These are phyloP conservation scores for Hanseniaspora gamundiae DNA, from an alignment of 1,139 yeast species.

Conservation along the genomic window DNA sequence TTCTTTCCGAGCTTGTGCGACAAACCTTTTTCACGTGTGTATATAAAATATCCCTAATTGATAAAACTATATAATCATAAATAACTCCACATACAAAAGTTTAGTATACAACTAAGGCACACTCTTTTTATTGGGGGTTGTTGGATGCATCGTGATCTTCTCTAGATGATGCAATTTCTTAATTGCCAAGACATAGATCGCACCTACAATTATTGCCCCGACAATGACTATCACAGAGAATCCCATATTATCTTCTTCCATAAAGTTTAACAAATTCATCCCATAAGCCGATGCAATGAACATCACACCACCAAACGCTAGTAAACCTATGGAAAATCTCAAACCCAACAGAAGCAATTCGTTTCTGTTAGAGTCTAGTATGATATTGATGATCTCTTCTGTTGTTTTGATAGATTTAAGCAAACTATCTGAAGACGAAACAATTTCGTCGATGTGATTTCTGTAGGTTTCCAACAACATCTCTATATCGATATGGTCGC, in stretches of 20 bases:
- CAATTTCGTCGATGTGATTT: constrained; percentile 68
- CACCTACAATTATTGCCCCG: constrained; percentile 15
- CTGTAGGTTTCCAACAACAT: constrained; percentile 65
- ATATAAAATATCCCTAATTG: too few species aligned
- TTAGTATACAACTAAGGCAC: too few species aligned
- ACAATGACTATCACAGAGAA: constrained; percentile 32
- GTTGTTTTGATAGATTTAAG: constrained; percentile 65
- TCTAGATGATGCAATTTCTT: constrained; percentile 30
- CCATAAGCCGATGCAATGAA: constrained; percentile 71
- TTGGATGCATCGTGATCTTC: constrained; percentile 29
- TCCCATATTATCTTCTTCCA: constrained; percentile 52
- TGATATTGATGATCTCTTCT: constrained; percentile 70
- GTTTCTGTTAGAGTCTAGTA: constrained; percentile 68
- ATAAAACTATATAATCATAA: too few species aligned
- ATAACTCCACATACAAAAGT: too few species aligned
- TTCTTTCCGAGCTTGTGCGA: too few species aligned
- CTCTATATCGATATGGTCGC: constrained; percentile 57
- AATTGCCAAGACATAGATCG: constrained; percentile 29
- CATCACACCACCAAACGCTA: constrained; percentile 46
- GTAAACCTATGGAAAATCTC: constrained; percentile 53
- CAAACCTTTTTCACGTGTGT: too few species aligned
- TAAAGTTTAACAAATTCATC: constrained; percentile 67
- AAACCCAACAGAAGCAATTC: constrained; percentile 64
- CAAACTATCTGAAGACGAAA: constrained; percentile 61
- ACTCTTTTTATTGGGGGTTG: not conserved